Evolutionary conservation across 2,329 filamentous ascomycete species (phyloP).

Genomic region (Alternaria rosae): DNA sequence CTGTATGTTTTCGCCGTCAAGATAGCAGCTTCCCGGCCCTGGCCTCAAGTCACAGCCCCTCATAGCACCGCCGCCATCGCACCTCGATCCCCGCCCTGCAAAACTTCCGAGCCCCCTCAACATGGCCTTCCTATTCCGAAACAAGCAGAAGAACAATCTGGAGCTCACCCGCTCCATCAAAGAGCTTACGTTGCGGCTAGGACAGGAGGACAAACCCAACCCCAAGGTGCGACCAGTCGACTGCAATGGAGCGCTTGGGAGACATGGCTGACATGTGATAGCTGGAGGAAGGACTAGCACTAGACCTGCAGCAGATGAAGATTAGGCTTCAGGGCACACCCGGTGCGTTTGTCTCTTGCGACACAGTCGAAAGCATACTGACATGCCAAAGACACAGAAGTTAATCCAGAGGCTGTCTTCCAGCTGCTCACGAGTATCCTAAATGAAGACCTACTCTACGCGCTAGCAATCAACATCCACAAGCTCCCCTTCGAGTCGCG

Average conservation of each 20-base stretch:
- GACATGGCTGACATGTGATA: conserved; percentile 51
- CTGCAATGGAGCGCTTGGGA: conserved; percentile 3
- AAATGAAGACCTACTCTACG: conserved; percentile 85
- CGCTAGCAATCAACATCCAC: conserved; percentile 82
- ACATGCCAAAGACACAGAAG: conserved; percentile 75
- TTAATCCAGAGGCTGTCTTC: conserved; percentile 85
- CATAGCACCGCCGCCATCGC: conserved; percentile 24
- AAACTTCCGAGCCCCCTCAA: conserved; percentile 26
- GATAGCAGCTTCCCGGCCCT: conserved; percentile 43
- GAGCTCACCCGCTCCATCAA: conserved; percentile 70
- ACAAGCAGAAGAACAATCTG: conserved; percentile 66
- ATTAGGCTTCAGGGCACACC: conserved; percentile 90
- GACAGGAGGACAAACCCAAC: conserved; percentile 62
- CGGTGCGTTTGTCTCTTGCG: conserved; percentile 61
- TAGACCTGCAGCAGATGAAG: conserved; percentile 90
- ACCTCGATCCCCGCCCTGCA: conserved; percentile 23
- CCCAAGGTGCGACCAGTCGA: conserved; percentile 59
- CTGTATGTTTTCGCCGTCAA: conserved; percentile 41
- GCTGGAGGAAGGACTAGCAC: conserved; percentile 85
- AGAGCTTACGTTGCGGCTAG: conserved; percentile 67
- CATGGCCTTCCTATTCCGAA: conserved; percentile 77
- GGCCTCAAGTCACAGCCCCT: conserved; percentile 37
- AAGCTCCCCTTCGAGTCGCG: conserved; percentile 92
- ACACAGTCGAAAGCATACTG: conserved; percentile 10
- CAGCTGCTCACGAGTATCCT: conserved; percentile 85